Percentiles rank a stretch among this genome's conserved stretches.
These are phyloP conservation scores for Arthrocladium fulminans DNA, from an alignment of 2,329 filamentous ascomycete species.

Conservation along the genomic window DNA sequence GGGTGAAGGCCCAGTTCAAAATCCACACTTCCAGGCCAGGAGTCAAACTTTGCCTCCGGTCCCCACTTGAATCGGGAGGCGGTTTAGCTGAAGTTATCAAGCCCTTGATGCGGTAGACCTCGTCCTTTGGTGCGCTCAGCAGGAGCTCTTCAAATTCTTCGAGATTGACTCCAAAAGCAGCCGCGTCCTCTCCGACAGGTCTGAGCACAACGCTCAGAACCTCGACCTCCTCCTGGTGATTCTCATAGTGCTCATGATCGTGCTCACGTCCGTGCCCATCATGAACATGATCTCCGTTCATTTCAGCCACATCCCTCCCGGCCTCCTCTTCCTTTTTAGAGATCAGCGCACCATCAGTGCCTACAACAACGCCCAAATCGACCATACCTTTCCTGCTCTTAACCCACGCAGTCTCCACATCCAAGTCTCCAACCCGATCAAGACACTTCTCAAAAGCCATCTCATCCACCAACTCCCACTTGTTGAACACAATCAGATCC, in stretches of 20 bases:
- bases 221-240: slow-evolving; percentile 80
- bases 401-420: slow-evolving; percentile 71
- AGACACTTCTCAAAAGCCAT: slow-evolving; percentile 65
- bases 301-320: slow-evolving; percentile 13
- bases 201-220: slow-evolving; percentile 66
- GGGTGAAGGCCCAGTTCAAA: slow-evolving; percentile 94
- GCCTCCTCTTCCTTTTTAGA: slow-evolving; percentile 30
- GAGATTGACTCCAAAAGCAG: slow-evolving; percentile 41
- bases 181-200: slow-evolving; percentile 31
- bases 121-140: slow-evolving; percentile 76
- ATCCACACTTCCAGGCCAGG: slow-evolving; percentile 57
- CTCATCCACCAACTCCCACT: slow-evolving; percentile 74
- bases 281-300: slow-evolving; percentile 28
- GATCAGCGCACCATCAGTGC: slow-evolving; percentile 69
- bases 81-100: slow-evolving; percentile 40
- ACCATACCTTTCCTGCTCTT: slow-evolving; percentile 78
- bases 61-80: slow-evolving; percentile 41
- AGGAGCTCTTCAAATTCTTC: slow-evolving; percentile 53
- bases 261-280: slow-evolving; percentile 33
- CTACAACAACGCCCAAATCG: slow-evolving; percentile 69
- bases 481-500: slow-evolving; percentile 84
- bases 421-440: slow-evolving; percentile 70
- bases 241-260: slow-evolving; percentile 35
- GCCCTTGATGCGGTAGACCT: slow-evolving; percentile 90
- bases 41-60: slow-evolving; percentile 26